Evolutionary conservation across 2,329 filamentous ascomycete species (phyloP).

Genomic region (Cryphonectria radicalis): DNA sequence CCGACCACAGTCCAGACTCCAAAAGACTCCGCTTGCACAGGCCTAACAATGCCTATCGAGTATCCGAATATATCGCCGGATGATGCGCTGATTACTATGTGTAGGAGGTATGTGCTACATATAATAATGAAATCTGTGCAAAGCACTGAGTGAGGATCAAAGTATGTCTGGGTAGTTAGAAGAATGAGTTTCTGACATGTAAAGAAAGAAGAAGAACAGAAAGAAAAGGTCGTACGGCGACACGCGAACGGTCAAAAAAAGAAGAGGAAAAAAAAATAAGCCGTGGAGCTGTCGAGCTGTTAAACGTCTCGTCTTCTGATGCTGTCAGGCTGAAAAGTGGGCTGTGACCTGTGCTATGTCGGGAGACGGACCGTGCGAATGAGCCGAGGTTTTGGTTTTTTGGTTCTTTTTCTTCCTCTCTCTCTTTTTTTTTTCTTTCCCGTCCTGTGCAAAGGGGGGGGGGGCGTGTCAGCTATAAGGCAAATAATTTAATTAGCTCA

Average conservation of each 20-base stretch:
- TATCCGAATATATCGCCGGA: background rate
- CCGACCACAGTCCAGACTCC: slow-evolving; percentile 4
- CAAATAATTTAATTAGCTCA: background rate
- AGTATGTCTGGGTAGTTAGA: background rate
- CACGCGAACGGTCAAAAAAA: background rate
- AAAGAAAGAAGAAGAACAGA: too few relatives aligned
- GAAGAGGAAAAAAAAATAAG: background rate
- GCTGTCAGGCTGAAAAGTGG: slow-evolving; percentile 1
- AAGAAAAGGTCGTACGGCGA: background rate
- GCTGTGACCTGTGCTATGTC: background rate
- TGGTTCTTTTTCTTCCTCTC: background rate
- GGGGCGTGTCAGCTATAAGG: background rate
- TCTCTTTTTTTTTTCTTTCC: too few relatives aligned
- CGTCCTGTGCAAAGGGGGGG: too few relatives aligned
- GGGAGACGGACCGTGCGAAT: background rate
- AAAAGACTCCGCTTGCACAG: background rate
- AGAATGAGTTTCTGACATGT: background rate
- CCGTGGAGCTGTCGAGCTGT: background rate
- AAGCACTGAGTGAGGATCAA: background rate
- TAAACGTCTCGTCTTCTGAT: background rate
- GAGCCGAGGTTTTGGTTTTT: background rate
- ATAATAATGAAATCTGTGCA: background rate
- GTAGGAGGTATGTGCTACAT: background rate
- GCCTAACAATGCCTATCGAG: background rate
- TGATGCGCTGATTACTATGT: background rate